Conservation (phyloP, 2,329 filamentous ascomycete species). For the Arthroderma sp. region DNA sequence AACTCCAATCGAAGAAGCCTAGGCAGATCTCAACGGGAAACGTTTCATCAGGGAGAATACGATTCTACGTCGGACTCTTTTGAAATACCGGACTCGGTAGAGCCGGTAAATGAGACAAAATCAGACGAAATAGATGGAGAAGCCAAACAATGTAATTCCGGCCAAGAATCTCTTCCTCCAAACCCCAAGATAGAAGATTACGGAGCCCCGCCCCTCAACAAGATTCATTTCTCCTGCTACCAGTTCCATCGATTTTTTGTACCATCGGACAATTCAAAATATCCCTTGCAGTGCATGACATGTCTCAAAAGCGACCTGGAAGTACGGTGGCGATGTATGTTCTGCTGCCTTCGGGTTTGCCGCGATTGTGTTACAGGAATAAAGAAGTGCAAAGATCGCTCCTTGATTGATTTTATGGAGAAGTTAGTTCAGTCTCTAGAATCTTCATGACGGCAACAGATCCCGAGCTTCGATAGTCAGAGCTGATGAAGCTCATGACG, state of each 20-base stretch:
- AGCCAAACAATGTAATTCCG: too few species aligned
- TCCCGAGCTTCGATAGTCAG: too few species aligned
- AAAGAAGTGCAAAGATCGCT: constrained; percentile 22
- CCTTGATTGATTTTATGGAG: constrained; percentile 22
- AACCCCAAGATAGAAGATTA: constrained; percentile 5
- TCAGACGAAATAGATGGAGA: too few species aligned
- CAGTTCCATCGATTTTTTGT: constrained; percentile 28
- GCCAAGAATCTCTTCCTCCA: too few species aligned
- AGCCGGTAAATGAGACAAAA: too few species aligned
- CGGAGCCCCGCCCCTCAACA: constrained; percentile 22
- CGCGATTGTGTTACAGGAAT: constrained; percentile 22
- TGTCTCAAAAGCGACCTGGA: constrained; percentile 28
- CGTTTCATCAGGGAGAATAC: too few species aligned
- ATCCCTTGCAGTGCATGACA: constrained; percentile 31
- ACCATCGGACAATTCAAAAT: constrained; percentile 24
- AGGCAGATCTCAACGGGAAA: too few species aligned
- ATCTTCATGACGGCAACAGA: background rate
- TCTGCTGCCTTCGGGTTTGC: constrained; percentile 30
- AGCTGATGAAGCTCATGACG: too few species aligned
- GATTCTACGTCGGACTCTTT: too few species aligned
- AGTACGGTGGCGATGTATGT: constrained; percentile 27
- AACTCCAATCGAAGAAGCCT: too few species aligned
- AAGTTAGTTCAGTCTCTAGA: constrained; percentile 7
- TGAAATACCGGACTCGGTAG: too few species aligned
- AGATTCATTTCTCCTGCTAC: constrained; percentile 27